These are phyloP conservation scores for Candida vaughaniae DNA, from an alignment of 805 yeast genomes.

Conservation along the genomic window DNA sequence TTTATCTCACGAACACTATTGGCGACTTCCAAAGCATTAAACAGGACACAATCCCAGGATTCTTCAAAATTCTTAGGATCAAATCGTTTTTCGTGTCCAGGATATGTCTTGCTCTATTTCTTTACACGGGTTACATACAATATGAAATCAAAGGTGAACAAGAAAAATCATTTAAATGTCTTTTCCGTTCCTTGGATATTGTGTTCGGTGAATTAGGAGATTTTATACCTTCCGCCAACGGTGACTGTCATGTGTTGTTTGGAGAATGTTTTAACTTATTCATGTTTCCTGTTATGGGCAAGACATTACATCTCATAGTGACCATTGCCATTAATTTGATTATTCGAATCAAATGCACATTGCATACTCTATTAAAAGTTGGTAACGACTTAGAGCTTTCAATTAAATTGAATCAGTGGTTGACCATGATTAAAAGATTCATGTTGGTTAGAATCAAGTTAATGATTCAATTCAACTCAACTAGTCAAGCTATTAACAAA, in stretches of 20 bases:
- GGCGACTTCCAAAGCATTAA: not conserved
- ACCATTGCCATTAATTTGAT: slow-evolving; percentile 1
- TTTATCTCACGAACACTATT: not conserved
- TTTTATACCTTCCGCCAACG: not conserved
- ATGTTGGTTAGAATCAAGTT: slow-evolving; percentile 7
- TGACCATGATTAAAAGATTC: slow-evolving; percentile 4
- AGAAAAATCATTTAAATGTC: slow-evolving; percentile 2
- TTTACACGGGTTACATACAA: slow-evolving; percentile 3
- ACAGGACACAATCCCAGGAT: not conserved
- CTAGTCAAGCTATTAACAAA: slow-evolving; percentile 5
- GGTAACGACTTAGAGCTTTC: not conserved
- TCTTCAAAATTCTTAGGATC: slow-evolving; percentile 5
- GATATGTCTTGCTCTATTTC: slow-evolving; percentile 1
- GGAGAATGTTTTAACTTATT: slow-evolving; percentile 8
- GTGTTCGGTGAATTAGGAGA: slow-evolving; percentile 1
- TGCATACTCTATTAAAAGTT: not conserved
- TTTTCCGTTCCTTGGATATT: not conserved
- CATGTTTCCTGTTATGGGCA: slow-evolving; percentile 5
- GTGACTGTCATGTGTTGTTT: not conserved
- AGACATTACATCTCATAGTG: slow-evolving; percentile 5
- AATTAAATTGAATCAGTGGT: slow-evolving; percentile 1
- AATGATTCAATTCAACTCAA: slow-evolving; percentile 3
- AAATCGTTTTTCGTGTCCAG: slow-evolving; percentile 1
- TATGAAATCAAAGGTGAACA: slow-evolving; percentile 3
- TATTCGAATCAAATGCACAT: slow-evolving; percentile 8